Percentiles rank a stretch among this genome's conserved stretches.
phyloP scores from a whole-genome alignment of 2,329 filamentous ascomycete species.

The Curvularia hawaiiensis region DNA sequence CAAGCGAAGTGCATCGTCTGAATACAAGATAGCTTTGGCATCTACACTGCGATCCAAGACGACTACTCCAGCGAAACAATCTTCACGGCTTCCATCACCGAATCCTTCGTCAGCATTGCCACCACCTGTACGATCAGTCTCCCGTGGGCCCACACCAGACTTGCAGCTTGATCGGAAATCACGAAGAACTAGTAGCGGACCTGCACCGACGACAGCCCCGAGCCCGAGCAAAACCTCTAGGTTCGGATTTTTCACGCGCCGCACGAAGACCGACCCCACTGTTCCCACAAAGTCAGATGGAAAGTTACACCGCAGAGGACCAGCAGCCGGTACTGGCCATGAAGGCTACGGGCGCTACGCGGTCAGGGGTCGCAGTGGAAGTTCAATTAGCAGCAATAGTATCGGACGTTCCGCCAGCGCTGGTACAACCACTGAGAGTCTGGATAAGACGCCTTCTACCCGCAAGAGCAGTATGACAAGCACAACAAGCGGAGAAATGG shows the following conservation, averaged over 20 bases:
- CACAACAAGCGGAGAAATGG: conserved; percentile 50
- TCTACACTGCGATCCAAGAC: conserved; percentile 29
- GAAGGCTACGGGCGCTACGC: conserved; percentile 79
- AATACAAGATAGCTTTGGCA: conserved; percentile 40
- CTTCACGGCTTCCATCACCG: conserved; percentile 47
- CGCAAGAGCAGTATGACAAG: conserved; percentile 52
- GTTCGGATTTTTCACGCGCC: conserved; percentile 79
- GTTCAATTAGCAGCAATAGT: conserved; percentile 57
- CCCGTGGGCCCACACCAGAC: conserved; percentile 49
- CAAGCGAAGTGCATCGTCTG: conserved; percentile 57
- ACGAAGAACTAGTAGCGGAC: conserved; percentile 34
- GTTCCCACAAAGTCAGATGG: conserved; percentile 63
- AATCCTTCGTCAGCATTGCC: conserved; percentile 41
- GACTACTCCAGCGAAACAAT: conserved; percentile 37
- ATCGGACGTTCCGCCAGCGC: conserved; percentile 54
- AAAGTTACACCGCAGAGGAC: conserved; percentile 68
- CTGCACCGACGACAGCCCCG: conserved; percentile 53
- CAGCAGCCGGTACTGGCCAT: conserved; percentile 89
- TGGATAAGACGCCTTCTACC: conserved; percentile 43
- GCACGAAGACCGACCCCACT: conserved; percentile 67
- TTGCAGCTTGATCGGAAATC: conserved; percentile 42
- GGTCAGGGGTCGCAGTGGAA: conserved; percentile 68
- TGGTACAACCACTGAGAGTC: conserved; percentile 46
- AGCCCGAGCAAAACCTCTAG: conserved; percentile 65
- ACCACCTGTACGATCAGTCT: conserved; percentile 30